Percentiles rank a stretch among this genome's conserved stretches.
Conservation (phyloP, 2,329 filamentous ascomycete genomes). For the Daldinia sp. region DNA sequence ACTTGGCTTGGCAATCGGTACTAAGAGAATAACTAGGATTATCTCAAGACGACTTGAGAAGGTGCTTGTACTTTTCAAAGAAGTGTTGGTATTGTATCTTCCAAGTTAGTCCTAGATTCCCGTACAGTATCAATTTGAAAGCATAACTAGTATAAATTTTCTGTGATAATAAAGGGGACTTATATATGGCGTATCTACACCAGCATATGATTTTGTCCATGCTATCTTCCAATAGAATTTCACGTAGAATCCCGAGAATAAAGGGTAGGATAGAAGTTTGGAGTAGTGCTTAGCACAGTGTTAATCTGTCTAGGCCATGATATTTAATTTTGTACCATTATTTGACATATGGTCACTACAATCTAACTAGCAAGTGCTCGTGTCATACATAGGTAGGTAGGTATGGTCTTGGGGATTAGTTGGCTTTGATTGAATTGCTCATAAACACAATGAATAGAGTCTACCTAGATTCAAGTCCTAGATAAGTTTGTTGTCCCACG, state of each 20-base stretch:
- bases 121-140: neutral
- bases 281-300: neutral
- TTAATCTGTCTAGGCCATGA: no score
- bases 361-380: neutral
- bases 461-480: neutral
- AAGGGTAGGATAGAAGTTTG: neutral
- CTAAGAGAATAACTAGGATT: neutral
- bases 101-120: neutral
- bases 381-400: neutral
- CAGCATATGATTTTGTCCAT: neutral
- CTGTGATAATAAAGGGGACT: neutral
- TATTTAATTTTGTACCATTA: no score
- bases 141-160: neutral
- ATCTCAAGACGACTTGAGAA: neutral
- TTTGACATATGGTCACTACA: neutral
- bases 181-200: neutral
- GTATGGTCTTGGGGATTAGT: neutral
- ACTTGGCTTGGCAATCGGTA: neutral
- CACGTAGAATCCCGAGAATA: neutral
- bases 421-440: neutral
- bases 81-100: neutral
- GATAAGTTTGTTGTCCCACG: no score
- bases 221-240: neutral
- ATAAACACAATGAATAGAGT: no score
- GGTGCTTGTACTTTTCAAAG: neutral